phyloP scores from a whole-genome alignment of 306 rosid genomes.

The Mimosa pudica region DNA sequence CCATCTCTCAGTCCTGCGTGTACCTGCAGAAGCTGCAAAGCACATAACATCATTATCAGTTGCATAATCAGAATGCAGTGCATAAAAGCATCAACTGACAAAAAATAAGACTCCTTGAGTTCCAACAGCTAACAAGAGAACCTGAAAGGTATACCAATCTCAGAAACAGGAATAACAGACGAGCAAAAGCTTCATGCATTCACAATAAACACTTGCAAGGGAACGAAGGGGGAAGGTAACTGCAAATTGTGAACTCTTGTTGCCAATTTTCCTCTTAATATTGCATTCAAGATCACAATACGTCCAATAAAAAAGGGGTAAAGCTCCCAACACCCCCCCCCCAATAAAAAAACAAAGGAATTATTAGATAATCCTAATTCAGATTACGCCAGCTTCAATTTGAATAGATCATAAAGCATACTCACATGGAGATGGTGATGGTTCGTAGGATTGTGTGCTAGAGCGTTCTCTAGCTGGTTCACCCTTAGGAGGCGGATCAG shows the following conservation, averaged over 20 bases:
- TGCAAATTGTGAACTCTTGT: neutral
- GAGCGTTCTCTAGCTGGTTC: constrained; percentile 45
- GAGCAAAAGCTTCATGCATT: neutral
- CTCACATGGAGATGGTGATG: constrained; percentile 63
- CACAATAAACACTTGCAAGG: neutral
- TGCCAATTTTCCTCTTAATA: constrained; percentile 2
- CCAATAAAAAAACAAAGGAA: too few species aligned
- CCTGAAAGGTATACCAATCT: neutral
- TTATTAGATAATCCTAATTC: neutral
- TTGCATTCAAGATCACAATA: neutral
- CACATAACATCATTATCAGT: constrained; percentile 23
- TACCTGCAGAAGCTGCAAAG: constrained; percentile 67
- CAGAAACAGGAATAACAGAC: constrained; percentile 11
- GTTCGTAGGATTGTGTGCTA: constrained; percentile 32
- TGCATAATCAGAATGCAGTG: neutral
- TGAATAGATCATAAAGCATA: constrained; percentile 34
- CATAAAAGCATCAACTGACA: neutral
- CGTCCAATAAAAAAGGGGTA: neutral
- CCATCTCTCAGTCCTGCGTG: constrained; percentile 39
- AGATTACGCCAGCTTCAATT: constrained; percentile 14
- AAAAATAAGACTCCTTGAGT: neutral
- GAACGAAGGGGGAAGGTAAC: neutral
- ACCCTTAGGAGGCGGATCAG: constrained; percentile 67
- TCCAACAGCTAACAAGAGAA: neutral
- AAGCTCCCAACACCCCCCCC: neutral